A percentile compares a stretch with the other conserved stretches of the same genome.
These are phyloP conservation scores for Nyssa sinensis DNA, from an alignment of 148 eudicot species.

Conservation along the genomic window DNA sequence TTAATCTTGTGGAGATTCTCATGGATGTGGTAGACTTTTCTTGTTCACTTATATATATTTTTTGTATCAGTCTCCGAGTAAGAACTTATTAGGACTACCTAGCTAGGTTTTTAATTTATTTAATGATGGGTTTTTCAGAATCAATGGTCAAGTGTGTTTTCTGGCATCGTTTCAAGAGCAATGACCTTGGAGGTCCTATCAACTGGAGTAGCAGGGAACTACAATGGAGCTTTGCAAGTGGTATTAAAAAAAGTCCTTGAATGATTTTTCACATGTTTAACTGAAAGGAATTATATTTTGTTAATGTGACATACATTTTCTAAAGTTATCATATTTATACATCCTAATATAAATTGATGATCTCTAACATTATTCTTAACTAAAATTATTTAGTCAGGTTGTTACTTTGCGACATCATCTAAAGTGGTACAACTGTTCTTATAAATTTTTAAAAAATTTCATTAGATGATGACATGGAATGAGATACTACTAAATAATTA, in stretches of 20 bases:
- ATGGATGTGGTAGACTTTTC: slow-evolving; percentile 71
- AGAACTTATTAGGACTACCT: background rate
- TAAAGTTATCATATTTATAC: no score
- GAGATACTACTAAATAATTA: no score
- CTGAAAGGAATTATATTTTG: no score
- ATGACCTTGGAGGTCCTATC: slow-evolving; percentile 79
- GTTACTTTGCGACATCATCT: no score
- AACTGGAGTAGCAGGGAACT: slow-evolving; percentile 93
- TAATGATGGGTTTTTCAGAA: slow-evolving; percentile 42
- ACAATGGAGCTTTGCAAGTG: slow-evolving; percentile 95
- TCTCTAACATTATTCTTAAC: no score
- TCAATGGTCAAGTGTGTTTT: slow-evolving; percentile 79
- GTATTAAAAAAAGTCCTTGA: slow-evolving; percentile 26
- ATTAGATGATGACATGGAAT: no score
- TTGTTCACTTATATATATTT: no score
- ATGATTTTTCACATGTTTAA: background rate
- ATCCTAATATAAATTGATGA: no score
- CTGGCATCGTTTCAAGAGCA: slow-evolving; percentile 84
- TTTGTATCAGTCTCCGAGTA: background rate
- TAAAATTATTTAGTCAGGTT: no score
- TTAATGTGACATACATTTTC: no score
- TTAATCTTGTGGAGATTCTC: slow-evolving; percentile 70
- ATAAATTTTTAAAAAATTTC: no score
- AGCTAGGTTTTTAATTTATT: background rate
- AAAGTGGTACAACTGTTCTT: no score